Percentiles rank a stretch among this genome's conserved stretches.
These are phyloP conservation scores for Chalara sp. DNA, from an alignment of 2,329 filamentous ascomycete species.

Conservation along the genomic window DNA sequence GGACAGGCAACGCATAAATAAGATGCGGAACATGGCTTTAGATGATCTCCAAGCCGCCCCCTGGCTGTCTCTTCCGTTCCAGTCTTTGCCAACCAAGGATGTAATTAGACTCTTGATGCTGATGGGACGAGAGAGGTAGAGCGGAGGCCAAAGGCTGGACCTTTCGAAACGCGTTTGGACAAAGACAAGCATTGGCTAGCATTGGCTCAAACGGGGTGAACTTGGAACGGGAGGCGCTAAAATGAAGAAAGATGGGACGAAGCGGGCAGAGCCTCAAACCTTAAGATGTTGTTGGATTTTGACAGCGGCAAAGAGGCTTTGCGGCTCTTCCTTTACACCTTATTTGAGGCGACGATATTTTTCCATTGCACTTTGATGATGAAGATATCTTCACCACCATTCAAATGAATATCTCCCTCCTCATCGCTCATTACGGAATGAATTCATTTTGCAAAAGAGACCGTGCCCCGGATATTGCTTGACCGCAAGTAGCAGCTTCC, in stretches of 20 bases:
- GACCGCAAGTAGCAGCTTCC: constrained; percentile 10
- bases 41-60: constrained; percentile 14
- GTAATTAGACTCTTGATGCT: background rate
- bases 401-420: background rate
- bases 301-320: background rate
- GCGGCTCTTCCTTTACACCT: background rate
- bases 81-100: background rate
- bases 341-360: background rate
- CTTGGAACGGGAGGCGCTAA: background rate
- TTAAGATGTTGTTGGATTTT: background rate
- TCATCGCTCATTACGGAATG: background rate
- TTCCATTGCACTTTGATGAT: background rate
- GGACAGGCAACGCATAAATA: constrained; percentile 20
- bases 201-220: constrained; percentile 12
- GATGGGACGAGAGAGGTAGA: constrained; percentile 2
- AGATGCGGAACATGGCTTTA: constrained; percentile 8
- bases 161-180: constrained; percentile 15
- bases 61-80: background rate
- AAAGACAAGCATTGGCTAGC: background rate
- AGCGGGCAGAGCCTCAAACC: background rate
- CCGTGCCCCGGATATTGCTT: background rate
- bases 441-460: background rate
- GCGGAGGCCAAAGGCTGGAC: background rate
- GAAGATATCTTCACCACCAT: background rate
- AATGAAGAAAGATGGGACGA: background rate